Percentiles rank a stretch among this genome's conserved stretches.
Evolutionary conservation across 257 asterid genomes (phyloP).

Genomic region (Eustoma russellianum): DNA sequence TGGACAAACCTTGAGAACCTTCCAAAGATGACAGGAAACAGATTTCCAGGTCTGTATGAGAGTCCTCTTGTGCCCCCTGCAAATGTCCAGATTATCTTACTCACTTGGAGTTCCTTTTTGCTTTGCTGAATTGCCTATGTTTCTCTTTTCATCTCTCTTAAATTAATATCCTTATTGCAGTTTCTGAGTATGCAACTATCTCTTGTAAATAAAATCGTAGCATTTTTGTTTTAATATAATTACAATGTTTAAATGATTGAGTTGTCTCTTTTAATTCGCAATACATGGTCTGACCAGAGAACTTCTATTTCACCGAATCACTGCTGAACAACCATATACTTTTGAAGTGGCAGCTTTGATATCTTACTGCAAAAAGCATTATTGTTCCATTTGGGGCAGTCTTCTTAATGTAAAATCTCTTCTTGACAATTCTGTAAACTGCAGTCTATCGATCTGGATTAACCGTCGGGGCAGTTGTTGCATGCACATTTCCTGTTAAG

Average conservation of each 20-base stretch:
- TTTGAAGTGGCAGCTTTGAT: too few species aligned
- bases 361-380: too few species aligned
- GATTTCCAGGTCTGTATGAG: not conserved
- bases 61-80: not conserved
- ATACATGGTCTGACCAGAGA: not conserved
- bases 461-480: too few species aligned
- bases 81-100: too few species aligned
- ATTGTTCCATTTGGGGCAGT: too few species aligned
- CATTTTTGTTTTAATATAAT: not conserved
- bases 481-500: too few species aligned
- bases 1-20: slow-evolving; percentile 28
- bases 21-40: slow-evolving; percentile 16
- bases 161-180: not conserved
- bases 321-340: too few species aligned
- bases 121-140: not conserved
- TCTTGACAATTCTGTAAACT: too few species aligned
- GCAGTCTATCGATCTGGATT: too few species aligned
- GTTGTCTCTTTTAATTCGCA: not conserved
- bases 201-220: not conserved
- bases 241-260: not conserved
- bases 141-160: not conserved
- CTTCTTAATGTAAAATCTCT: too few species aligned
- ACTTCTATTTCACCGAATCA: not conserved
- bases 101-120: too few species aligned
- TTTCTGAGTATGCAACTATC: not conserved